Evolutionary conservation across 306 rosid species (phyloP), one percentile per base, ranked within the genome.

Genomic region (Crataegus laevigata): DNA sequence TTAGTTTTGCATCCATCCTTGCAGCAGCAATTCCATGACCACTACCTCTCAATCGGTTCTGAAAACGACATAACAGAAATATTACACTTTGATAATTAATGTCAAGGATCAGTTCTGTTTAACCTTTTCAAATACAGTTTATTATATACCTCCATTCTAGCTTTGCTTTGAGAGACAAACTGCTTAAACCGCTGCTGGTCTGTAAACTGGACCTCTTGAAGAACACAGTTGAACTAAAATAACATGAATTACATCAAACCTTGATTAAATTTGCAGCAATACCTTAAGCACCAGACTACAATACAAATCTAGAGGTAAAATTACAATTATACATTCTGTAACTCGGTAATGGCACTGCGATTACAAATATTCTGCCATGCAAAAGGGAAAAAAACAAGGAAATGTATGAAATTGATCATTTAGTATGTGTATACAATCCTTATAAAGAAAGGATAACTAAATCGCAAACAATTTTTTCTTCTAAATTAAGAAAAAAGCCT

Each of bases 21-120:
- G 97, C 90, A 78, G 99, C 99, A 15, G 93, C 96, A 81, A 94
- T 84, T 81, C 96, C 99, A 80, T 94, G 99, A 69, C 99, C 99
- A 52, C 99, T 87, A 36, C 97, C 99, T 85, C 99, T 90, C 83
- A 92, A 73, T 36, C 96, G 96, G 80, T 92, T 94, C 99, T 94
- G 86, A 77, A 64, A 80, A 77, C 11, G 28, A 58, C 50, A 24
- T 24, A 22, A 43, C 25, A 58, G 40, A 57, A 57, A 38, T 52
- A 24, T 52, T 58, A 34, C 28, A 3, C 15, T 59, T 25, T 72
- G 25, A 58, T 57, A 11, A 71, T 19, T 22, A 58, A 57, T 17
- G 18, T 63, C n/a, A 68, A 51, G 66, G 71, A 77, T 68, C 69
- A 19, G 71, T 70, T 66, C 30, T 32, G 81, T 51, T 75, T 38